Evolutionary conservation across 2,329 filamentous ascomycete genomes (phyloP).

Genomic region (Aureobasidium namibiae): DNA sequence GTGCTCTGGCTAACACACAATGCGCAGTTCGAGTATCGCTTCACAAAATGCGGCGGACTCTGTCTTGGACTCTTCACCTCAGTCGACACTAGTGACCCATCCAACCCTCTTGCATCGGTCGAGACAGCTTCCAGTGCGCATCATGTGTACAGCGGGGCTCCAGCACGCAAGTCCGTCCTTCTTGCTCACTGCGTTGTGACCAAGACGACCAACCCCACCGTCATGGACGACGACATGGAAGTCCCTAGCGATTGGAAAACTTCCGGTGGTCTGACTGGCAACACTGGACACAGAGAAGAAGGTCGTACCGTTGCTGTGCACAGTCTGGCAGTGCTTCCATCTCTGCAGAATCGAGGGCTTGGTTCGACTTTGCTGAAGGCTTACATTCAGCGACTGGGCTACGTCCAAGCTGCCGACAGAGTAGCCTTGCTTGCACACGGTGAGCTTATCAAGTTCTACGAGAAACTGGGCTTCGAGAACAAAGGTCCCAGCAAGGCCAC

Average conservation of each 20-base stretch:
- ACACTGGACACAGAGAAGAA: conserved; percentile 58
- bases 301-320: conserved; percentile 74
- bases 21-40: conserved; percentile 64
- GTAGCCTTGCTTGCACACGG: conserved; percentile 72
- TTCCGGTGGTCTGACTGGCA: background rate
- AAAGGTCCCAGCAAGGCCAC: conserved; percentile 59
- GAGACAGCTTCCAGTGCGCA: conserved; percentile 48
- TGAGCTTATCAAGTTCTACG: conserved; percentile 65
- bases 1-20: background rate
- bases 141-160: conserved; percentile 51
- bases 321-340: conserved; percentile 70
- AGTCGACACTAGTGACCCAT: conserved; percentile 42
- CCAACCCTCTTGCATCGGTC: conserved; percentile 41
- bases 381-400: conserved; percentile 69
- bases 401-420: conserved; percentile 60
- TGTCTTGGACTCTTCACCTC: conserved; percentile 74
- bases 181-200: conserved; percentile 74
- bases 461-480: conserved; percentile 63
- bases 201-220: conserved; percentile 52
- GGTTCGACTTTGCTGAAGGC: conserved; percentile 66
- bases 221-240: conserved; percentile 71
- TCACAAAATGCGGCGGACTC: conserved; percentile 66
- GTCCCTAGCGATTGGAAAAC: conserved; percentile 59
- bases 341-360: conserved; percentile 64
- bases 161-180: conserved; percentile 54